Evolutionary conservation across 225 moss, liverwort and hornwort genomes (phyloP).

Genomic region (Sphagnum contortum): DNA sequence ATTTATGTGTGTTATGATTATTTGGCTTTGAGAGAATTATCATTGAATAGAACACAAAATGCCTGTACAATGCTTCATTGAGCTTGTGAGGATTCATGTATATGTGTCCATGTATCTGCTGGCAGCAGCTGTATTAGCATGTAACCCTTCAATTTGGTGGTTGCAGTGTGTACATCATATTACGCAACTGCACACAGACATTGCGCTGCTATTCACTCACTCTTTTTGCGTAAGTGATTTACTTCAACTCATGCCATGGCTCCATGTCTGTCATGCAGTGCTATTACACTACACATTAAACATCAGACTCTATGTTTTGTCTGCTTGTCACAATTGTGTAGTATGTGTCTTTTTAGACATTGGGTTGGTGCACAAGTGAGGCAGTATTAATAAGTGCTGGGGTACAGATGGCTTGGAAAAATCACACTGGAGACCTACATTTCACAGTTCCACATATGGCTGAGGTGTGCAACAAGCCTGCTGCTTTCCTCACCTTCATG

Average conservation of each 20-base stretch:
- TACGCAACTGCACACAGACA: conserved; percentile 75
- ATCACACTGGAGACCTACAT: conserved; percentile 97
- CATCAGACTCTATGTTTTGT: too few relatives aligned
- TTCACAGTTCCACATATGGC: conserved; percentile 98
- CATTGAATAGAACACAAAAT: too few relatives aligned
- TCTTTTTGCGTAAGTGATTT: conserved; percentile 70
- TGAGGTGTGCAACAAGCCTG: conserved; percentile 34
- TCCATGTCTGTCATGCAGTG: neutral
- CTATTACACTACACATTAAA: neutral
- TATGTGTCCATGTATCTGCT: too few relatives aligned
- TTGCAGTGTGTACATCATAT: conserved; percentile 70
- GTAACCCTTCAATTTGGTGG: neutral
- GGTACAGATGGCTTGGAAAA: conserved; percentile 88
- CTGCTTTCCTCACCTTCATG: too few relatives aligned
- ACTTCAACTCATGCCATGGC: too few relatives aligned
- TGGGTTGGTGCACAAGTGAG: neutral
- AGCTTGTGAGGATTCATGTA: too few relatives aligned
- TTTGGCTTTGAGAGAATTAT: too few relatives aligned
- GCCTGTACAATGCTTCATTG: too few relatives aligned
- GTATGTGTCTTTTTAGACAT: neutral
- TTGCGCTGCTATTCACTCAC: conserved; percentile 90
- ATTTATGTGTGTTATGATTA: too few relatives aligned
- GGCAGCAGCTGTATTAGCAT: too few relatives aligned
- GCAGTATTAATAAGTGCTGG: conserved; percentile 1
- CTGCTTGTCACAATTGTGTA: too few relatives aligned